Evolutionary conservation across 805 yeast genomes (phyloP), one percentile per base, ranked within the genome.

Genomic region (Scheffersomyces spartinae): DNA sequence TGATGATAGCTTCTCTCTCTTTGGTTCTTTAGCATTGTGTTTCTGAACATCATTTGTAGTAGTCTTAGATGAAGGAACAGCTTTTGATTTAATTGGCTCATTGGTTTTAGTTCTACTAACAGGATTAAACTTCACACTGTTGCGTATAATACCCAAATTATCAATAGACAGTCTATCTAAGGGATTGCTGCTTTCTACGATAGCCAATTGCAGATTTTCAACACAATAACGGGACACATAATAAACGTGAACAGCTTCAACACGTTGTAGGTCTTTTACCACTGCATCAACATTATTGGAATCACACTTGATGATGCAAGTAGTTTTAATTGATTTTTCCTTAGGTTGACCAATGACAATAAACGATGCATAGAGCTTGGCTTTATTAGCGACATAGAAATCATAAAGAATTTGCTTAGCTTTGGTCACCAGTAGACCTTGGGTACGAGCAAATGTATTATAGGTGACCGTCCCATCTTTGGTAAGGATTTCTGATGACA

Each of bases 381-480:
- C 32, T 25, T 35, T 43, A 34, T 58, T 55, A 25, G 47, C 41
- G 6, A 27, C 28, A 33, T 47, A 57, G 35, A 44, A 59, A n/a
- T 46, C 45, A 24, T 36, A 35, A 21, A 60, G 45, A 5, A 45
- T 20, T 7, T 26, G 28, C 32, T 59, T 59, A 14, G 64, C 45
- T 15, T 36, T 35, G 21, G 36, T 24, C 5, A 42, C 42, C 20
- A 54, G 52, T 5, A 55, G 34, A 7, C 35, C 36, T 26, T 50
- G 29, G 2, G 37, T 42, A 18, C 57, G 41, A 4, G 63, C 39
- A 13, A 53, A 35, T 9, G 46, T 38, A 17, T 42, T 48, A 31
- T 51, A 59, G 1, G 63, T 52, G 10, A 58, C 55, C 4, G 45
- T n/a, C n/a, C n/a, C n/a, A n/a, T n/a, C n/a, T n/a, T n/a, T n/a